Evolutionary conservation across 495 filamentous ascomycete species (phyloP), one percentile per base, ranked within the genome.

Genomic region (Hyaloscypha bicolor): DNA sequence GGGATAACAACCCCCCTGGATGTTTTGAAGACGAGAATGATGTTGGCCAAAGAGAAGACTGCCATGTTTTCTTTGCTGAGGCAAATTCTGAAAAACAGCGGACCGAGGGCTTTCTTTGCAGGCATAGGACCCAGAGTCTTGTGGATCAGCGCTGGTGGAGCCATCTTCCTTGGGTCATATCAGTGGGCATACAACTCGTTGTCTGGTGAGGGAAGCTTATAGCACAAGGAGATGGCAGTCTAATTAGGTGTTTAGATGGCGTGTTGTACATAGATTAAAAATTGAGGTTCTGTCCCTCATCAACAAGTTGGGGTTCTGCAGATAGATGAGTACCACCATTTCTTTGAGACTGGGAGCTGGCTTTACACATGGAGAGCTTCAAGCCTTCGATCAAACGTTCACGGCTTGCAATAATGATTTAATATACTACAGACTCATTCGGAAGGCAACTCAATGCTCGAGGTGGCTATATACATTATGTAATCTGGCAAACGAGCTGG

Each of bases 91-190:
- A 80, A 78, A 55, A 88, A 92, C 70, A 82, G 85, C 65, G 96
- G 96, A 1, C 71, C 87, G 6, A 82, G 87, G 60, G 92, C 91
- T 21, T 93, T 97, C 75, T 96, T 96, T 79, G 85, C 88, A 9
- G 95, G 95, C 0, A 90, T 98, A 69, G 93, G 91, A 53, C 95
- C 95, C 1, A 80, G 95, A 57, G 86, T 97, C 29, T 84, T 93
- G 73, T 98, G 96, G 93, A 99, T 99, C 76, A 93, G 90, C 70
- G 88, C 88, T 67, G 95, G 95, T 4, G 95, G 95, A 16, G 93
- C 94, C 2, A 90, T 99, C 42, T 99, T 99, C 79, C 78, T 99
- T 76, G 95, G 95, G 1, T 96, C 91, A 72, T 99, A 97, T 79
- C 93, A 98, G 78, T 94, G 88, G 86, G 92, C 91, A 48, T 69